Evolutionary conservation across 257 asterid species (phyloP).

Genomic region (Ilex asprella): DNA sequence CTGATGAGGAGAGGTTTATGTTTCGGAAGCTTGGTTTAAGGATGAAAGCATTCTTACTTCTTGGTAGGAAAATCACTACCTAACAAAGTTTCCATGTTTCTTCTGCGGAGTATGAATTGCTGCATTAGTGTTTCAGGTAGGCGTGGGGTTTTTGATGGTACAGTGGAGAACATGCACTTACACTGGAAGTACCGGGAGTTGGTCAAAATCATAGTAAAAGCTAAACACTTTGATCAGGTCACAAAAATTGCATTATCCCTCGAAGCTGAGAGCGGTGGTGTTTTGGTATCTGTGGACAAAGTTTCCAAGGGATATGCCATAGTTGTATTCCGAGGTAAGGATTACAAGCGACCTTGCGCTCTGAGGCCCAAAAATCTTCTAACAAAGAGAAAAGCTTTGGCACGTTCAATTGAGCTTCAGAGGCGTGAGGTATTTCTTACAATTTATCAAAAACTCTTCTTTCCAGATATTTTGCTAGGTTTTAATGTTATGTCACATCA

Average conservation of each 20-base stretch:
- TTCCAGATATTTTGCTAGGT: not conserved
- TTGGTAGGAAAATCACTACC: slow-evolving; percentile 41
- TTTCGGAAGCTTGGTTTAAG: slow-evolving; percentile 92
- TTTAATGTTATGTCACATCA: not conserved
- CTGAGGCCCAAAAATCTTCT: slow-evolving; percentile 87
- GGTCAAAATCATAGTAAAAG: slow-evolving; percentile 81
- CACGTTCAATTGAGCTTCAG: slow-evolving; percentile 96
- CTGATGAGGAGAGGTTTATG: slow-evolving; percentile 96
- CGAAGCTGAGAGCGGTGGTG: slow-evolving; percentile 97
- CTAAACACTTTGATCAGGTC: slow-evolving; percentile 63
- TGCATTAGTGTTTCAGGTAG: slow-evolving; percentile 53
- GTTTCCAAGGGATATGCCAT: slow-evolving; percentile 90
- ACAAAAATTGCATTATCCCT: slow-evolving; percentile 74
- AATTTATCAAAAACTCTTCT: not conserved
- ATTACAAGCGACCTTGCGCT: slow-evolving; percentile 57
- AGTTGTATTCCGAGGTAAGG: slow-evolving; percentile 85
- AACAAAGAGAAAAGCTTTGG: slow-evolving; percentile 91
- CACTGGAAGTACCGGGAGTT: slow-evolving; percentile 97
- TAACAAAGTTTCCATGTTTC: slow-evolving; percentile 6
- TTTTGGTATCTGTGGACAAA: slow-evolving; percentile 85
- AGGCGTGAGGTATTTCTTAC: slow-evolving; percentile 62
- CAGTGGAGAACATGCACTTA: slow-evolving; percentile 98
- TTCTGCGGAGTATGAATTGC: too few relatives aligned
- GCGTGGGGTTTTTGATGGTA: slow-evolving; percentile 97
- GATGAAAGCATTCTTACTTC: slow-evolving; percentile 98